Evolutionary conservation across 2,329 filamentous ascomycete genomes (phyloP).

Genomic region (Ceratocystis papillata): DNA sequence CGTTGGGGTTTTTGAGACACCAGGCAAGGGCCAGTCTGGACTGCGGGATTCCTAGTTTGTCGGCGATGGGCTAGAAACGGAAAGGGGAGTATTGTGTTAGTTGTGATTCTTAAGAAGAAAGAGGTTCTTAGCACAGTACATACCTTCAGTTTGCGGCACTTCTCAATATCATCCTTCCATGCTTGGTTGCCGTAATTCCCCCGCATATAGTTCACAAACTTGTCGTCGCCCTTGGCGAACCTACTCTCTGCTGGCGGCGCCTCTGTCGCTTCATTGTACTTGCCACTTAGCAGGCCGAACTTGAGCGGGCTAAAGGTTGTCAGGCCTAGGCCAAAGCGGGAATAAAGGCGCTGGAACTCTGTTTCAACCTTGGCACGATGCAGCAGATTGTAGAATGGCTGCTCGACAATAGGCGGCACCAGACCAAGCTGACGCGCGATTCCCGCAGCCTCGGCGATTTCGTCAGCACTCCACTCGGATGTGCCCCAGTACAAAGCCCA

Average conservation of each 20-base stretch:
- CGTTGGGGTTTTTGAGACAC: constrained; percentile 45
- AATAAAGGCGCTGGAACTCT: constrained; percentile 52
- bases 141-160: constrained; percentile 35
- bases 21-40: constrained; percentile 43
- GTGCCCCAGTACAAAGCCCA: constrained; percentile 65
- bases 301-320: constrained; percentile 52
- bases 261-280: constrained; percentile 49
- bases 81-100: background rate
- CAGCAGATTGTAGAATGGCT: constrained; percentile 58
- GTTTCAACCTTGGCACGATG: constrained; percentile 51
- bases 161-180: constrained; percentile 42
- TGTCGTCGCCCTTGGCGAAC: constrained; percentile 46
- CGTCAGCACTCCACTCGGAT: constrained; percentile 58
- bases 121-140: background rate
- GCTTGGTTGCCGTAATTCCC: constrained; percentile 43
- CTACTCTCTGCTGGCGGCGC: constrained; percentile 45
- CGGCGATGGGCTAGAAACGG: constrained; percentile 37
- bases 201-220: constrained; percentile 47
- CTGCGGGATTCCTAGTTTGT: constrained; percentile 45
- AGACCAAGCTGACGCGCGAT: constrained; percentile 50
- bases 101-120: background rate
- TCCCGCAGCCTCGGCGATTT: constrained; percentile 46
- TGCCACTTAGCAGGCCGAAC: constrained; percentile 51
- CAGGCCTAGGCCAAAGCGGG: constrained; percentile 47
- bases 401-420: constrained; percentile 54